Evolutionary conservation across 1,284 basidiomycete species (phyloP).

Genomic region (Termitomyces sp.): DNA sequence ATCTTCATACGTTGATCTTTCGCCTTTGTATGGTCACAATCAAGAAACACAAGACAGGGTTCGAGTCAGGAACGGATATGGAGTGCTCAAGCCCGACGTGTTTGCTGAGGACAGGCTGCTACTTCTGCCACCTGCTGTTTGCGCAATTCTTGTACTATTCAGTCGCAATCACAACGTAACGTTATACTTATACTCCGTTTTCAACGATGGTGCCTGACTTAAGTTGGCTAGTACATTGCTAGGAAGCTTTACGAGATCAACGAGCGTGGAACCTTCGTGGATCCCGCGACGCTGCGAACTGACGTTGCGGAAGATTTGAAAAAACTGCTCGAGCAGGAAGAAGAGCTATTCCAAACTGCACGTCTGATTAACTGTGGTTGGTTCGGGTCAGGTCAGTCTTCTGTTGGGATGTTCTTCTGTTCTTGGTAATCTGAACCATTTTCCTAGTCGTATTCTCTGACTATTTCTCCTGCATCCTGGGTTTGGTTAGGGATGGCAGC

Average conservation of each 20-base stretch:
- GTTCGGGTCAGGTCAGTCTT: slow-evolving; percentile 51
- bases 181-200: background rate
- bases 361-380: slow-evolving; percentile 74
- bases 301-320: slow-evolving; percentile 27
- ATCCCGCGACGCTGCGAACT: slow-evolving; percentile 42
- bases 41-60: slow-evolving; percentile 60
- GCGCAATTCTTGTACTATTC: slow-evolving; percentile 73
- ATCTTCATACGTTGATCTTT: slow-evolving; percentile 82
- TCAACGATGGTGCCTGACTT: background rate
- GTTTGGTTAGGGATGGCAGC: slow-evolving; percentile 63
- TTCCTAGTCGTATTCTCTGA: slow-evolving; percentile 60
- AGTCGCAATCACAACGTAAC: slow-evolving; percentile 84
- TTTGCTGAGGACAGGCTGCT: slow-evolving; percentile 79
- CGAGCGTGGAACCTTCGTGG: slow-evolving; percentile 55
- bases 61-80: slow-evolving; percentile 58
- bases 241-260: slow-evolving; percentile 75
- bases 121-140: slow-evolving; percentile 73
- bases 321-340: slow-evolving; percentile 58
- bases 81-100: slow-evolving; percentile 61
- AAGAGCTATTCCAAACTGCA: slow-evolving; percentile 78
- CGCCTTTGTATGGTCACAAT: slow-evolving; percentile 72
- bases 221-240: slow-evolving; percentile 65
- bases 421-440: background rate
- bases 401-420: slow-evolving; percentile 1
- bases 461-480: slow-evolving; percentile 72